Evolutionary conservation across 148 eudicot species (phyloP).

Genomic region (Oxyria digyna): DNA sequence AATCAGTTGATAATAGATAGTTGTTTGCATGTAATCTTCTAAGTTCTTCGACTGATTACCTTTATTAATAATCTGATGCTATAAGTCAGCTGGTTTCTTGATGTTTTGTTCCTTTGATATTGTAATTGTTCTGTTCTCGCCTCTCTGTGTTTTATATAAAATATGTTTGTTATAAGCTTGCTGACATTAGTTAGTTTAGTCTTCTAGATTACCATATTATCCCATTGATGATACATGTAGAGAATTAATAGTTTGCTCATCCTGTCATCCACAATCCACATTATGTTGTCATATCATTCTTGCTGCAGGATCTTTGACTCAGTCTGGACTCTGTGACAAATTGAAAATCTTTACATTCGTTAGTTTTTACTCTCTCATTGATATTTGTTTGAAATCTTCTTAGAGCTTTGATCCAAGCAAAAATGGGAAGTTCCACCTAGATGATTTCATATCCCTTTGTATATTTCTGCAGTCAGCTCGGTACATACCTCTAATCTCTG

Average conservation of each 20-base stretch:
- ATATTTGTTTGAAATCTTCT: constrained; percentile 8
- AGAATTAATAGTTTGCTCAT: not conserved
- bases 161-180: not conserved
- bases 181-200: not conserved
- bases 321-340: not conserved
- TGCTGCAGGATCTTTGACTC: not conserved
- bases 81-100: not conserved
- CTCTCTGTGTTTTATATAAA: not conserved
- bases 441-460: constrained; percentile 72
- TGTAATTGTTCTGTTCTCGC: not conserved
- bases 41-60: not conserved
- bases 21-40: not conserved
- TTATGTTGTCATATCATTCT: not conserved
- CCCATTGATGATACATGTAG: not conserved
- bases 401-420: constrained; percentile 83
- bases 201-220: not conserved
- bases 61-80: not conserved
- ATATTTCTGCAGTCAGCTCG: constrained; percentile 80
- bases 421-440: constrained; percentile 66
- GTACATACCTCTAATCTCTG: constrained; percentile 22
- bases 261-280: not conserved
- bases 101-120: not conserved
- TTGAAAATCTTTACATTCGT: not conserved
- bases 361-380: not conserved
- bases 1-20: not conserved